Base-by-base conservation (phyloP, 164 flowering plant genomes). In the Chimonanthus praecox region DNA sequence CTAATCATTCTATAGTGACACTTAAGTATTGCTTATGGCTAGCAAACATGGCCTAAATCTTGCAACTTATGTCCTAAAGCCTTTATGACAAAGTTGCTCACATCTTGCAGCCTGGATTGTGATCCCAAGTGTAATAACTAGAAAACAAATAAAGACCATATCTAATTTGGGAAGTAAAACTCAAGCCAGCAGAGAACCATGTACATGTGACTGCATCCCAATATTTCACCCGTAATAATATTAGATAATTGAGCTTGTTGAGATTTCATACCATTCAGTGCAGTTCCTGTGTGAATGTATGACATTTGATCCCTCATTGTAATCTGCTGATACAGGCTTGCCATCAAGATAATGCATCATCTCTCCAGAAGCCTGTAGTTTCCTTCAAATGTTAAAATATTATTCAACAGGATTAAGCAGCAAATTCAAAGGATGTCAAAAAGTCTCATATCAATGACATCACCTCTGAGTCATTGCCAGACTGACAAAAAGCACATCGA, bases 401-500 rank as follows among this genome's bases (percentile, higher is more conserved):
- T 47, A 47, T 71, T 13, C 44, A 58, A 75, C 16, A n/a, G 45
- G 16, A 64, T 49, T 21, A 15, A 33, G 33, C 33, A 33, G 33
- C 33, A 33, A 33, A 33, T 33, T 33, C 33, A 46, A 66, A 66
- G n/a, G 60, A 54, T 54, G 60, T 54, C 48, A 66, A 66, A 7
- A 44, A 65, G 68, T 33, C 2, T 7, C 9, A 15, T 44, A 65
- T 65, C 33, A 48, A 68, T 47, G 44, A 47, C 51, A 66, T 11
- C 51, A 92, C 99, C 96, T 93, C 87, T 5, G 98, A 81, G 47
- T 85, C 87, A 66, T 81, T 83, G 64, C 86, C 73, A 61, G 96
- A 87, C 47, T 81, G 93, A 76, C 99, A 95, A 71, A 95, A 95
- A 47, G 92, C 92, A 83, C 98, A 95, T 18, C 63, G 76, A n/a